A percentile compares a stretch with the other conserved stretches of the same genome.
These are phyloP conservation scores for Anaeromyces robustus DNA, from an alignment of 192 early-diverging fungal genomes.

Conservation along the genomic window DNA sequence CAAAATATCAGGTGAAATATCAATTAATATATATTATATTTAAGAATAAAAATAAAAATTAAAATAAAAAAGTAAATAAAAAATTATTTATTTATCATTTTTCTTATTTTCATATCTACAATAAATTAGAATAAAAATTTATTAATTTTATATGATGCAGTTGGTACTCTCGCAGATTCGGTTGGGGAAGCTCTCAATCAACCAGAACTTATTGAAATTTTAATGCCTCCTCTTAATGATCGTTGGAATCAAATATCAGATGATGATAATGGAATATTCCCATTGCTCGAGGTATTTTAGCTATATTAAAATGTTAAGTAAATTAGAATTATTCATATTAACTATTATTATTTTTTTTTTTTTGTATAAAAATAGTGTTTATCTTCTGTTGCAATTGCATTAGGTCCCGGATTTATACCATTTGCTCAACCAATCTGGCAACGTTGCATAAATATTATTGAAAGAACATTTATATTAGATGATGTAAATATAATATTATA, in stretches of 20 bases:
- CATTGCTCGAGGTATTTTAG: constrained; percentile 60
- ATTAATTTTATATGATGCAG: constrained; percentile 88
- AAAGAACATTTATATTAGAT: constrained; percentile 41
- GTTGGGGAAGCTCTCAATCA: constrained; percentile 70
- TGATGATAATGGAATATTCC: constrained; percentile 84
- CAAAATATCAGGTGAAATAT: constrained; percentile 44
- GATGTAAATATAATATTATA: background rate
- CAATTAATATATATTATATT: too few species aligned
- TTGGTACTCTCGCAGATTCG: constrained; percentile 92
- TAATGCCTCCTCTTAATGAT: constrained; percentile 74
- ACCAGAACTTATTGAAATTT: constrained; percentile 58
- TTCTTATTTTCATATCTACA: background rate
- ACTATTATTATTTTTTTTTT: background rate
- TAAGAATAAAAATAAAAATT: too few species aligned
- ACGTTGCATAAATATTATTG: constrained; percentile 79
- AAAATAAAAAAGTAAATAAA: too few species aligned
- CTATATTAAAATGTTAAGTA: too few species aligned
- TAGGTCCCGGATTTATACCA: constrained; percentile 74
- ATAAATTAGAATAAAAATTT: constrained; percentile 74
- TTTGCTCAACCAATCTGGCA: constrained; percentile 74
- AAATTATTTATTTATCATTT: background rate
- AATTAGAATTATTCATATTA: too few species aligned
- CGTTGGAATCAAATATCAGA: constrained; percentile 73
- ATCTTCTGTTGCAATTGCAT: constrained; percentile 67
- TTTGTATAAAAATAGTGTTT: constrained; percentile 38